Evolutionary conservation across 1,284 basidiomycete genomes (phyloP), one percentile per base, ranked within the genome.

Genomic region (Ustilago crameri): DNA sequence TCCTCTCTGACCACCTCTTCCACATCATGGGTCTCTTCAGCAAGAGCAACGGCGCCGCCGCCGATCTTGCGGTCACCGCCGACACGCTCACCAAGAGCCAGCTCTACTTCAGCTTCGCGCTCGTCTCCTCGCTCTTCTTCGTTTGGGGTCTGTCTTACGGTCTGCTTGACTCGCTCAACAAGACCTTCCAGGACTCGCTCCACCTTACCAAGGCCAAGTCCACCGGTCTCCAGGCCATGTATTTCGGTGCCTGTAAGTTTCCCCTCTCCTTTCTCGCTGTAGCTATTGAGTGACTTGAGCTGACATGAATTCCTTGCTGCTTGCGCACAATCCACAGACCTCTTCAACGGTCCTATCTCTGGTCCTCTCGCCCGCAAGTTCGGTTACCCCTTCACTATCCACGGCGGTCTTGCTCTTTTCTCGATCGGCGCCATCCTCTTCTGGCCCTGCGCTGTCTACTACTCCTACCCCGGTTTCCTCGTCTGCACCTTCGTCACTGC

Each of bases 141-240:
- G 89, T 91, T 30, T 92, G 90, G 89, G 84, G 82, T 76, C 81
- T 84, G 80, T 84, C 84, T 15, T 85, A 86, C 76, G 86, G 91
- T 86, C 88, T 93, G 51, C 89, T 93, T 69, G 92, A 93, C 83
- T 91, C 93, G 32, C 86, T 93, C 57, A 92, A 92, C 84, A 88
- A 90, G 53, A 90, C 92, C 80, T 92, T 92, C 84, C 91, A 91
- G 84, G 83, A 79, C 12, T 88, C 91, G 9, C 90, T 92, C 71
- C 86, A 86, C 2, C 90, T 92, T 81, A 87, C 87, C 43, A 91
- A 90, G 76, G 87, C 91, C 18, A 88, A 93, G 82, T 92, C 91
- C 44, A 92, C 93, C 1, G 88, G 92, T 62, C 87, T 95, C 30
- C 93, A 95, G 80, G 87, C 92, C 9, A 91, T 91, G 4, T 94